Percentiles rank a stretch among this genome's conserved stretches.
Evolutionary conservation across 2,329 filamentous ascomycete genomes (phyloP).

Genomic region (Plenodomus tracheiphilus): DNA sequence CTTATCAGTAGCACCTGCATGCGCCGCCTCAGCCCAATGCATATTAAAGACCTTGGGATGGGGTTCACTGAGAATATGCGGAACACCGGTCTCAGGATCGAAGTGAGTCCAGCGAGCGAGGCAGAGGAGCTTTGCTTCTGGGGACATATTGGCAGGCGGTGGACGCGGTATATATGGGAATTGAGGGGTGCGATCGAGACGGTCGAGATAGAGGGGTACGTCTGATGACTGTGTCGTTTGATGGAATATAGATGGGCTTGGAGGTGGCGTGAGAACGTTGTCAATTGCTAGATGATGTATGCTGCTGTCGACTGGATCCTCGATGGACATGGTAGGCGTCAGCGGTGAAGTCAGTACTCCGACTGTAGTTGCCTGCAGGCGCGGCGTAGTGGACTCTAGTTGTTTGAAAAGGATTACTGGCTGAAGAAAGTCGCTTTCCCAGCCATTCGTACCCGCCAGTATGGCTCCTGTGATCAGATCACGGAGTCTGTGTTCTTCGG

Average conservation of each 20-base stretch:
- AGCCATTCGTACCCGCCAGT: slow-evolving; percentile 17
- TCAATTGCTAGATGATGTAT: background rate
- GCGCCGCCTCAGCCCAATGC: slow-evolving; percentile 19
- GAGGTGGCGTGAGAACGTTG: background rate
- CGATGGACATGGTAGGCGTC: slow-evolving; percentile 2
- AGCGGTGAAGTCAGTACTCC: slow-evolving; percentile 7
- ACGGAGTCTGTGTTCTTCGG: slow-evolving; percentile 23
- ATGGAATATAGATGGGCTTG: background rate
- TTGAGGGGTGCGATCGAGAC: slow-evolving; percentile 17
- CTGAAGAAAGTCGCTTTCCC: slow-evolving; percentile 9
- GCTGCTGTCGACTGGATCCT: background rate
- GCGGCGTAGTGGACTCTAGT: background rate
- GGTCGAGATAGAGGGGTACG: slow-evolving; percentile 12
- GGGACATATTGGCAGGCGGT: slow-evolving; percentile 24
- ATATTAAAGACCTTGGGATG: slow-evolving; percentile 27
- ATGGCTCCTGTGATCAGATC: slow-evolving; percentile 19
- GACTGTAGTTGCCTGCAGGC: background rate
- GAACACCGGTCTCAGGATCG: slow-evolving; percentile 9
- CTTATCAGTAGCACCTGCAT: slow-evolving; percentile 14
- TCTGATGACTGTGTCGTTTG: background rate
- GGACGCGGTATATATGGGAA: slow-evolving; percentile 11
- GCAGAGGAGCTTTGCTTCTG: slow-evolving; percentile 25
- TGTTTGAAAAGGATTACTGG: slow-evolving; percentile 13
- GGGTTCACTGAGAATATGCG: slow-evolving; percentile 14
- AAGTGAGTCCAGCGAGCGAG: slow-evolving; percentile 34